Base-by-base conservation (phyloP, 2,329 filamentous ascomycete genomes). In the Phaeosphaeria sp. region DNA sequence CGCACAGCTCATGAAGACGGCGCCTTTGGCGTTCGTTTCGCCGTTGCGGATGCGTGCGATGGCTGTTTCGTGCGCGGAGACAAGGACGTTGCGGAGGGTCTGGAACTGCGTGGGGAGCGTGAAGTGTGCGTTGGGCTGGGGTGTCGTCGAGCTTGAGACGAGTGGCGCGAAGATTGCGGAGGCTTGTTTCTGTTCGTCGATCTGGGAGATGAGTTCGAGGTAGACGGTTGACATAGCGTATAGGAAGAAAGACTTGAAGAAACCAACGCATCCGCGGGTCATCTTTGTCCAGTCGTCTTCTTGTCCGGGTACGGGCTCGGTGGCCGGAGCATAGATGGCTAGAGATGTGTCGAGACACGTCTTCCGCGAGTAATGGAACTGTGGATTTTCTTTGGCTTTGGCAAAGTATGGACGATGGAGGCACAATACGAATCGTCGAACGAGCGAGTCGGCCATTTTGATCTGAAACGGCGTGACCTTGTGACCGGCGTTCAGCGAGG, bases 351-450 rank as follows among this genome's bases (percentile, higher is more conserved):
- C 83, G 2, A 84, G 58, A 58, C 78, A 81, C 7, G 79, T 71
- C 57, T 82, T 84, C 33, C 79, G 76, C 0, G 83, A 85, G 71
- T 80, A 84, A 60, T 83, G 78, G 63, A 80, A 86, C 4, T 79
- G 56, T 0, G 81, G 83, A 49, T 84, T 79, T 1, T 65, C 61
- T 5, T 69, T 75, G 9, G 82, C 79, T 57, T 78, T 72, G 39
- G 69, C 69, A 39, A 79, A 79, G 65, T 82, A 86, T 0, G 81
- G 76, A 7, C 79, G 80, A 60, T 89, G 86, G 0, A 89, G 74
- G 0, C 81, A 78, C 15, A 88, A 79, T 2, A 87, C 64, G 64
- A 86, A 87, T 15, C 86, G 83, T 5, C 83, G 82, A 3, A 84
- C 75, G 0, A 84, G 74, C 42, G 83, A 81, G 49, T 86, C 81